These are phyloP conservation scores for Clitocybe nebularis DNA, from an alignment of 1,284 basidiomycete species.

Conservation along the genomic window DNA sequence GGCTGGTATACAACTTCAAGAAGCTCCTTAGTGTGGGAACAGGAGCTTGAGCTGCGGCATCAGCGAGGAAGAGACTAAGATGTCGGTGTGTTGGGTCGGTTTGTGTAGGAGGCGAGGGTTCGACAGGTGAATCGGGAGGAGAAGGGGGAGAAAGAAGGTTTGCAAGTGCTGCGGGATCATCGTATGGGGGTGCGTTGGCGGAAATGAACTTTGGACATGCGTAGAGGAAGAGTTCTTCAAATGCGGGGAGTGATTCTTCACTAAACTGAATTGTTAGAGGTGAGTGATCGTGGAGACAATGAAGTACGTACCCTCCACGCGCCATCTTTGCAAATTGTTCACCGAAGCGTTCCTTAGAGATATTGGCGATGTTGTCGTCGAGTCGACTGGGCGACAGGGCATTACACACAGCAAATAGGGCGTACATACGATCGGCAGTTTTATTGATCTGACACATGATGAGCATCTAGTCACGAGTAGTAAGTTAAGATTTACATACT, in stretches of 20 bases:
- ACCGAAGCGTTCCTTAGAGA: slow-evolving; percentile 89
- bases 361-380: slow-evolving; percentile 93
- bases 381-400: slow-evolving; percentile 86
- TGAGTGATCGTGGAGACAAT: neutral
- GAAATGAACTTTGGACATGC: slow-evolving; percentile 97
- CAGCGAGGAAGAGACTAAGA: slow-evolving; percentile 76
- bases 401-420: slow-evolving; percentile 90
- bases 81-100: slow-evolving; percentile 84
- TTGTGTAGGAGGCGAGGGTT: slow-evolving; percentile 20
- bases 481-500: slow-evolving; percentile 32
- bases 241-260: slow-evolving; percentile 77
- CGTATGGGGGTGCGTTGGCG: slow-evolving; percentile 91
- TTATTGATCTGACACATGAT: slow-evolving; percentile 76
- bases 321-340: slow-evolving; percentile 89
- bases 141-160: slow-evolving; percentile 30
- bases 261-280: slow-evolving; percentile 26
- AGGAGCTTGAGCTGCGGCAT: slow-evolving; percentile 72
- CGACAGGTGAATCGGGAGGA: slow-evolving; percentile 25
- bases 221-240: slow-evolving; percentile 92
- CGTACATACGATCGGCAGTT: slow-evolving; percentile 97
- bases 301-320: slow-evolving; percentile 56
- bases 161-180: slow-evolving; percentile 70
- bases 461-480: neutral
- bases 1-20: slow-evolving; percentile 92
- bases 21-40: slow-evolving; percentile 88